A percentile compares a stretch with the other conserved stretches of the same genome.
phyloP scores from a whole-genome alignment of 2,329 filamentous ascomycete species.

The Claviceps cyperi region DNA sequence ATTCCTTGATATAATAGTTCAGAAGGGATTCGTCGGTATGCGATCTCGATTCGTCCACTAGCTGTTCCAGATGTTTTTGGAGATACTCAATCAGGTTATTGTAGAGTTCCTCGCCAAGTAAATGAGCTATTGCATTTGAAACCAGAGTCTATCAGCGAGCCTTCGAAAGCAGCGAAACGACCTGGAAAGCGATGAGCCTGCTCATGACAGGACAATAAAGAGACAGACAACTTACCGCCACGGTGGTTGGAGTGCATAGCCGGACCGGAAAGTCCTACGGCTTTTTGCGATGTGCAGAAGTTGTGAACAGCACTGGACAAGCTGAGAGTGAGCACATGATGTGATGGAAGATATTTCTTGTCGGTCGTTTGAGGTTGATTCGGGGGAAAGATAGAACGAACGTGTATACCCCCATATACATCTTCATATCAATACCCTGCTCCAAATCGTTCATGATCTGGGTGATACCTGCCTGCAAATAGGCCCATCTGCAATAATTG shows the following conservation, averaged over 20 bases:
- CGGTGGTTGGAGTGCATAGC: constrained; percentile 25
- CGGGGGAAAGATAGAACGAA: constrained; percentile 20
- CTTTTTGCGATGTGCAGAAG: constrained; percentile 97
- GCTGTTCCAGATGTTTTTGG: constrained; percentile 55
- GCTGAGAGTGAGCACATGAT: constrained; percentile 20
- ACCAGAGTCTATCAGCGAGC: neutral
- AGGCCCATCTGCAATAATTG: constrained; percentile 55
- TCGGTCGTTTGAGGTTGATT: neutral
- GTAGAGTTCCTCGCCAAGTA: constrained; percentile 92
- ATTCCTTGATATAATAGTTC: constrained; percentile 89
- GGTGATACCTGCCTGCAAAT: constrained; percentile 75
- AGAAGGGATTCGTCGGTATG: constrained; percentile 85
- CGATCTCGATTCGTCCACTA: constrained; percentile 57
- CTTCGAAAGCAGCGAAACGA: neutral
- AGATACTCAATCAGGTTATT: constrained; percentile 81
- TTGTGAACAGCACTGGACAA: constrained; percentile 71
- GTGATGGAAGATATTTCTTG: neutral
- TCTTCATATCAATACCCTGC: constrained; percentile 85
- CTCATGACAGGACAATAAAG: no score
- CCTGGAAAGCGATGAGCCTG: neutral
- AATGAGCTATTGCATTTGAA: constrained; percentile 48
- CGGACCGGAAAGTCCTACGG: constrained; percentile 45
- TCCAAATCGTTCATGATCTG: constrained; percentile 89
- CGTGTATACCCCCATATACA: constrained; percentile 98
- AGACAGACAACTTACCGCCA: constrained; percentile 42